Evolutionary conservation across 306 rosid species (phyloP).

Genomic region (Dalbergia oliveri): DNA sequence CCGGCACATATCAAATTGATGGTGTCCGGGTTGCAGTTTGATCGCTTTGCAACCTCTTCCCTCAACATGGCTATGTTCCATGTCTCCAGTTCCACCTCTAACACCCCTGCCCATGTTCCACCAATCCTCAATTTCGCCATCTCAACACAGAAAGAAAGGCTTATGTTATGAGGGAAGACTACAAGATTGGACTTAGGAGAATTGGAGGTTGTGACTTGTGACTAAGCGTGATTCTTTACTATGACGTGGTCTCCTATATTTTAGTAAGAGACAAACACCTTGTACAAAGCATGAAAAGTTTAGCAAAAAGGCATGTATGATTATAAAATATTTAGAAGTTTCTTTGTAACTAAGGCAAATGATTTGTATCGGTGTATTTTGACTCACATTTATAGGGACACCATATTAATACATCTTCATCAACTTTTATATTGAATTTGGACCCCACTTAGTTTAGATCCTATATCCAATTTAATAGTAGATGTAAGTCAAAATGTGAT

Average conservation of each 20-base stretch:
- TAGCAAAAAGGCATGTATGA: neutral
- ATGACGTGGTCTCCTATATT: neutral
- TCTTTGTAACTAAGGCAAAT: no score
- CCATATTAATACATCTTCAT: no score
- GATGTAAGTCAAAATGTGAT: no score
- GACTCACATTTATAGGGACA: no score
- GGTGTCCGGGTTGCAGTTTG: slow-evolving; percentile 54
- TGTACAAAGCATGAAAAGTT: neutral
- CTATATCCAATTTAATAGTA: no score
- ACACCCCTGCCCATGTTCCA: slow-evolving; percentile 69
- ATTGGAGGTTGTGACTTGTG: neutral
- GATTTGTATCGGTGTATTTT: no score
- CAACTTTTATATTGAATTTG: no score
- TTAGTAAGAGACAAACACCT: neutral
- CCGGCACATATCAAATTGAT: slow-evolving; percentile 73
- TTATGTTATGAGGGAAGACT: no score
- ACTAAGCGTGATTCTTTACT: neutral
- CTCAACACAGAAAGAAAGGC: neutral
- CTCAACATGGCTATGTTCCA: slow-evolving; percentile 74
- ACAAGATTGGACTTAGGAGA: neutral
- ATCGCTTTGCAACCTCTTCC: slow-evolving; percentile 70
- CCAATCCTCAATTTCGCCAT: slow-evolving; percentile 79
- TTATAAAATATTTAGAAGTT: no score
- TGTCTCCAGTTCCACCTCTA: slow-evolving; percentile 66
- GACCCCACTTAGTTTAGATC: no score